Conservation (phyloP, 257 asterid species). For the Paulownia fortunei region DNA sequence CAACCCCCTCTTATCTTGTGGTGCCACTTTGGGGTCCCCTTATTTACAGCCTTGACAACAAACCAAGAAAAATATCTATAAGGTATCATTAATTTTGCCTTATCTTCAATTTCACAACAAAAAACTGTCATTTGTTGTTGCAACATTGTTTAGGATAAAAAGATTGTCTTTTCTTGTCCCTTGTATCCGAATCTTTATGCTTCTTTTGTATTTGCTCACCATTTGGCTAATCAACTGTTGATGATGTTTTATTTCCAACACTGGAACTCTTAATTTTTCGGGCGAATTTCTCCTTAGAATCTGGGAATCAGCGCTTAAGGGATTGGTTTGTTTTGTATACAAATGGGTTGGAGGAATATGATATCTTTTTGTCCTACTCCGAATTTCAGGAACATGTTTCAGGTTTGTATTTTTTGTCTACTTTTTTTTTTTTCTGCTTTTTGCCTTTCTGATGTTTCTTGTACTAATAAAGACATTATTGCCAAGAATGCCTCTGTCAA, state of each 20-base stretch:
- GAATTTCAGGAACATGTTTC: conserved; percentile 56
- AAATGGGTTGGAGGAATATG: conserved; percentile 58
- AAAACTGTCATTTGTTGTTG: background rate
- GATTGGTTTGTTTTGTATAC: background rate
- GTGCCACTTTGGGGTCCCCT: background rate
- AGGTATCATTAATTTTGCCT: background rate
- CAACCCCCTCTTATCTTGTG: background rate
- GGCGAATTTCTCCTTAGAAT: background rate
- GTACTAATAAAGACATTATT: background rate
- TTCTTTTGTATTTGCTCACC: background rate
- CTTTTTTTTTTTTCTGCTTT: background rate
- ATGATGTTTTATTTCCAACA: background rate
- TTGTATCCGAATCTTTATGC: background rate
- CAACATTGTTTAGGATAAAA: background rate
- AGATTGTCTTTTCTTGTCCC: background rate
- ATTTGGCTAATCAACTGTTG: background rate
- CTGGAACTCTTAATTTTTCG: background rate
- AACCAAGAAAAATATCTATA: background rate
- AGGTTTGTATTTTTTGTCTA: conserved; percentile 50
- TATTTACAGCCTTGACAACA: conserved; percentile 4
- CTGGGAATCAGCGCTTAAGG: conserved; percentile 4
- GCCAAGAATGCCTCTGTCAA: background rate
- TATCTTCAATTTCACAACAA: background rate
- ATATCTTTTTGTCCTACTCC: conserved; percentile 45
- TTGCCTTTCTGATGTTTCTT: background rate